phyloP scores from a whole-genome alignment of 257 asterid species.

The Plantago ovata region DNA sequence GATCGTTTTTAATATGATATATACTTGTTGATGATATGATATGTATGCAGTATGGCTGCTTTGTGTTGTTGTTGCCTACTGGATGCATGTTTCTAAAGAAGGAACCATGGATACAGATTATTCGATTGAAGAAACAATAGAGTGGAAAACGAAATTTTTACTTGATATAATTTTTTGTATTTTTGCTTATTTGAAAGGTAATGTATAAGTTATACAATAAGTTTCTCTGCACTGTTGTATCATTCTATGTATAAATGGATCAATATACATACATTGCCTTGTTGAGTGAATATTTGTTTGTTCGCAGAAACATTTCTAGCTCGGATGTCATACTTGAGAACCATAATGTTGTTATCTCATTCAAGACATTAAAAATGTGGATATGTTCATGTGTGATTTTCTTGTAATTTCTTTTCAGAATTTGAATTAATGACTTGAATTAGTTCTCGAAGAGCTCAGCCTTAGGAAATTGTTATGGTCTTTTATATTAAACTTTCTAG shows the following conservation, averaged over 20 bases:
- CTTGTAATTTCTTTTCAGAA: too few relatives aligned
- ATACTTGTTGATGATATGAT: background rate
- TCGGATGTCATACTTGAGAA: too few relatives aligned
- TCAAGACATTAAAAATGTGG: too few relatives aligned
- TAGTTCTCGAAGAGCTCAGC: too few relatives aligned
- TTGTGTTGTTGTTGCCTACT: conserved; percentile 66
- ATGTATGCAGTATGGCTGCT: conserved; percentile 58
- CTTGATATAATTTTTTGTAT: background rate
- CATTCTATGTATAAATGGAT: background rate
- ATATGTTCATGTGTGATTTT: too few relatives aligned
- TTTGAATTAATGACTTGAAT: too few relatives aligned
- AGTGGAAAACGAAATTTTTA: background rate
- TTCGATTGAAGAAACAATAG: conserved; percentile 8
- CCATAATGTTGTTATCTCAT: too few relatives aligned
- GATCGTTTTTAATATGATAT: background rate
- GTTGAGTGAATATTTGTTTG: background rate
- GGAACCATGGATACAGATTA: conserved; percentile 14
- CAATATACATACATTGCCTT: background rate
- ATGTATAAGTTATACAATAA: too few relatives aligned
- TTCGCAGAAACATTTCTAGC: background rate
- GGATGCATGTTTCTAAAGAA: conserved; percentile 52
- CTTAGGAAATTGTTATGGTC: too few relatives aligned
- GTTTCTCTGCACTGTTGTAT: too few relatives aligned
- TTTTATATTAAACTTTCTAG: too few relatives aligned
- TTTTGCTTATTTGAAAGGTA: background rate